Conservation (phyloP, 2,329 filamentous ascomycete genomes). For the Paraconiothyrium brasiliense region DNA sequence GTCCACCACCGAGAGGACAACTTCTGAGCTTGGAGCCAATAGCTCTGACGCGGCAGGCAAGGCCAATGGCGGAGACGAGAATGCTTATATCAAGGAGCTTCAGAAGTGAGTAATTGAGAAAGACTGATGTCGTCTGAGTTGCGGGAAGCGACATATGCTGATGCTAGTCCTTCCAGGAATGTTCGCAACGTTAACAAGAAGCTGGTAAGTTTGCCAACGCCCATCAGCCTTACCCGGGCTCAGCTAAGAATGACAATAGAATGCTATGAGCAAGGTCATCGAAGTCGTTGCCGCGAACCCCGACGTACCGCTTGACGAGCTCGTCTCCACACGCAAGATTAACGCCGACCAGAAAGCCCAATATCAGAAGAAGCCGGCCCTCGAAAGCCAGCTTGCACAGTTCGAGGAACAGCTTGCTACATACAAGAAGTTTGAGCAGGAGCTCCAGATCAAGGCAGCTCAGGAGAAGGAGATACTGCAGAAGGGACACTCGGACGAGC, state of each 20-base stretch:
- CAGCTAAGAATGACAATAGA: slow-evolving; percentile 56
- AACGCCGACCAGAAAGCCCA: slow-evolving; percentile 83
- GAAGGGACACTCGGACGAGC: slow-evolving; percentile 64
- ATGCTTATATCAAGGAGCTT: slow-evolving; percentile 84
- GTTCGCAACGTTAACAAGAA: slow-evolving; percentile 96
- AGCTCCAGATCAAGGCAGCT: slow-evolving; percentile 70
- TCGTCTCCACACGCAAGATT: slow-evolving; percentile 76
- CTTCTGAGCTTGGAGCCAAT: slow-evolving; percentile 40
- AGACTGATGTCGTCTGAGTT: slow-evolving; percentile 14
- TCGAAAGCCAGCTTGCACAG: slow-evolving; percentile 73
- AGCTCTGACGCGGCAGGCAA: slow-evolving; percentile 46
- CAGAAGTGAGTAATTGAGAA: slow-evolving; percentile 75
- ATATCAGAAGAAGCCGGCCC: slow-evolving; percentile 77
- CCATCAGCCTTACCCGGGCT: slow-evolving; percentile 13
- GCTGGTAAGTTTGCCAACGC: slow-evolving; percentile 70
- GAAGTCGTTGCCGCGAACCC: slow-evolving; percentile 73
- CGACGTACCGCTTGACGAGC: slow-evolving; percentile 75
- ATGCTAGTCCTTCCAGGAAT: slow-evolving; percentile 64
- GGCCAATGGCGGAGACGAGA: slow-evolving; percentile 73
- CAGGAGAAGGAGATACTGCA: slow-evolving; percentile 66
- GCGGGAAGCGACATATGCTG: slow-evolving; percentile 24
- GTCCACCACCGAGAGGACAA: slow-evolving; percentile 50
- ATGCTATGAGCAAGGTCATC: slow-evolving; percentile 77
- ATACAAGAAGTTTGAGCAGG: slow-evolving; percentile 78
- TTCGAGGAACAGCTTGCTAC: slow-evolving; percentile 78